Evolutionary conservation across 192 early-diverging fungal species (phyloP).

Genomic region (Chytriomyces hyalinus): DNA sequence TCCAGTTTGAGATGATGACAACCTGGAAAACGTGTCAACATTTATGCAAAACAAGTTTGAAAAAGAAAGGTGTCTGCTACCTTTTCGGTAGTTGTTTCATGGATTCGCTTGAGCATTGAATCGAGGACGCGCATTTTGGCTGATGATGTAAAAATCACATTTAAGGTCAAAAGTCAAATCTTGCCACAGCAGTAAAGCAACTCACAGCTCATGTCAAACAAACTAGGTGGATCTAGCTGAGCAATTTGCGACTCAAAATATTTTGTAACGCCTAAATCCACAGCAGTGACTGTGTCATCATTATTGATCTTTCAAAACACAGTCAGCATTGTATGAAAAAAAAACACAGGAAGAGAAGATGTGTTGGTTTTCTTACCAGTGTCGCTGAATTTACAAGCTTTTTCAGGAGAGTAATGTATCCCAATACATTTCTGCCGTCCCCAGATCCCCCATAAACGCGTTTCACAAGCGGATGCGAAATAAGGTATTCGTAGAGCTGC

Average conservation of each 20-base stretch:
- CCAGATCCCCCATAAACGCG: not conserved
- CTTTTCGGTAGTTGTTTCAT: conserved; percentile 38
- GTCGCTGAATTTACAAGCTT: conserved; percentile 43
- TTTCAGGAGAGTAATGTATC: conserved; percentile 51
- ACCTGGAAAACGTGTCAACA: conserved; percentile 45
- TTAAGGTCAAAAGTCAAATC: no score
- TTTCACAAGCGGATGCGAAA: conserved; percentile 9
- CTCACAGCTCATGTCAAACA: conserved; percentile 25
- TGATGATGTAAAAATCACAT: not conserved
- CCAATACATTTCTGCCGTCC: conserved; percentile 44
- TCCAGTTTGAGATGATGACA: conserved; percentile 73
- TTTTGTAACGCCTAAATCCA: conserved; percentile 1
- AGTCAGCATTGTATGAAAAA: not conserved
- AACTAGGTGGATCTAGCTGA: not conserved
- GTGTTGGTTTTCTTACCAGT: conserved; percentile 24
- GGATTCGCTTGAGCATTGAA: conserved; percentile 28
- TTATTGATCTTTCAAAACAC: not conserved
- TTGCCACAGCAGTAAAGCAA: not conserved
- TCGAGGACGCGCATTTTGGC: conserved; percentile 38
- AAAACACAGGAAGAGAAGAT: not conserved
- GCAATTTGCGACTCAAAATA: not conserved
- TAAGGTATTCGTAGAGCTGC: conserved; percentile 30
- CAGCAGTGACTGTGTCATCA: not conserved
- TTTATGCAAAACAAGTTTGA: not conserved
- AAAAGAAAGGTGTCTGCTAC: conserved; percentile 26